phyloP scores from a whole-genome alignment of 2,329 filamentous ascomycete genomes.

The Talaromyces sp. region DNA sequence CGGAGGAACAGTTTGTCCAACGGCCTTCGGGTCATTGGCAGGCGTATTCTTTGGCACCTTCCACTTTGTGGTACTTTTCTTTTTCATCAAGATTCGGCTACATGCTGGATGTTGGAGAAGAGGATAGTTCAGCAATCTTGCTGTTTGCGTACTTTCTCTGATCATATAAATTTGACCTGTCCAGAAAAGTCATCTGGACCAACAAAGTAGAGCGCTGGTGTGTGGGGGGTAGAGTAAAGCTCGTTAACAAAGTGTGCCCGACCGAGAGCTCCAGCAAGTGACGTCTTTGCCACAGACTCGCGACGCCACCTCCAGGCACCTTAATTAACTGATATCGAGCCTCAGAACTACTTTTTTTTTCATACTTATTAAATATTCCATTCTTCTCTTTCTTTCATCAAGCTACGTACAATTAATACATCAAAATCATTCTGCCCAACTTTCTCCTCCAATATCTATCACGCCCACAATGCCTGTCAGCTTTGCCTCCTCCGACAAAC shows the following conservation, averaged over 20 bases:
- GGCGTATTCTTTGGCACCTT: conserved; percentile 50
- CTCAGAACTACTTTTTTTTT: background rate
- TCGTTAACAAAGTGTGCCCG: too few relatives aligned
- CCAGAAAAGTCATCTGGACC: too few relatives aligned
- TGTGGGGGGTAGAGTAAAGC: too few relatives aligned
- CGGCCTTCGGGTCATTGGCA: conserved; percentile 49
- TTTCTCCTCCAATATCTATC: conserved; percentile 5
- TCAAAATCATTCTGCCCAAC: conserved; percentile 12
- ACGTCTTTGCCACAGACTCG: conserved; percentile 5
- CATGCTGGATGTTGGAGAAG: conserved; percentile 37
- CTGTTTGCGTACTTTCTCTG: too few relatives aligned
- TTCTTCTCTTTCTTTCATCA: background rate
- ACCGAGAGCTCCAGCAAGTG: background rate
- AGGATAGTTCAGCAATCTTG: conserved; percentile 7
- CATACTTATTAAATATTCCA: background rate
- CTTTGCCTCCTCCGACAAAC: conserved; percentile 5
- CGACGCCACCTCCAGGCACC: conserved; percentile 5
- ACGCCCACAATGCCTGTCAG: conserved; percentile 15
- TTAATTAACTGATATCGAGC: background rate
- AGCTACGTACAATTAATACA: background rate
- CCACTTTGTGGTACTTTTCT: conserved; percentile 28
- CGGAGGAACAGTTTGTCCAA: conserved; percentile 50
- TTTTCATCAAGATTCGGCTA: conserved; percentile 44
- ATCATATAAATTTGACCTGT: too few relatives aligned
- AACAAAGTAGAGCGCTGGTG: too few relatives aligned